phyloP scores from a whole-genome alignment of 495 filamentous ascomycete species.

The Astrothelium macrocarpum region DNA sequence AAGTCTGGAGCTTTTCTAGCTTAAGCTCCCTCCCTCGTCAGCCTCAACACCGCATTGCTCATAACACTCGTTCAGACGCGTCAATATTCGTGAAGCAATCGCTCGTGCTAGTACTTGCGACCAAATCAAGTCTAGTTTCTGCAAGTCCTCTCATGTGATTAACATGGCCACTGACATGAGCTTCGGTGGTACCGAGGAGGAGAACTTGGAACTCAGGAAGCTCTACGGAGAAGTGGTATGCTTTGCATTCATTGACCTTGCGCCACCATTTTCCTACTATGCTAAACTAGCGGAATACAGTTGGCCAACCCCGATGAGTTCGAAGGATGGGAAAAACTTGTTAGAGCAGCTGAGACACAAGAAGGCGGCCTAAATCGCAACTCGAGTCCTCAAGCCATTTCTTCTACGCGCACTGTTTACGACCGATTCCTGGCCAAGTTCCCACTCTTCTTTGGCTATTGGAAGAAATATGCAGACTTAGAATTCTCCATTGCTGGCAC shows the following conservation, averaged over 20 bases:
- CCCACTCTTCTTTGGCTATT: constrained; percentile 92
- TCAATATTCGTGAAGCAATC: not conserved
- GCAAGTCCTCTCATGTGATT: not conserved
- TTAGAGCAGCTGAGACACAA: constrained; percentile 68
- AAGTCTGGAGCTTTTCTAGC: not conserved
- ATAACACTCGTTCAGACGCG: not conserved
- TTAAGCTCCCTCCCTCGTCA: not conserved
- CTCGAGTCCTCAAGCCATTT: constrained; percentile 88
- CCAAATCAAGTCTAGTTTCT: not conserved
- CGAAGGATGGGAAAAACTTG: constrained; percentile 89
- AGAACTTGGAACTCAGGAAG: constrained; percentile 74
- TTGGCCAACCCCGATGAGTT: constrained; percentile 80
- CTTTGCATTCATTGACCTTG: constrained; percentile 16
- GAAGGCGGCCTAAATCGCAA: constrained; percentile 95
- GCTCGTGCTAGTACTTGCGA: not conserved
- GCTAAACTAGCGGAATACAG: constrained; percentile 12
- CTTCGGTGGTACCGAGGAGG: constrained; percentile 72
- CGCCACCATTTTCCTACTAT: constrained; percentile 8
- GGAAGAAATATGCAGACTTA: constrained; percentile 98
- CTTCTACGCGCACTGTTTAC: constrained; percentile 71
- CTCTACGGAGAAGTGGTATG: constrained; percentile 70
- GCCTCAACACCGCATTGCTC: not conserved
- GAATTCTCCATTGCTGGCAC: constrained; percentile 96
- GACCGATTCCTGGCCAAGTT: constrained; percentile 94
- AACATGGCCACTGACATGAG: constrained; percentile 41